These are phyloP conservation scores for Rhizopogon rudus DNA, from an alignment of 768 basidiomycete genomes.

Conservation along the genomic window DNA sequence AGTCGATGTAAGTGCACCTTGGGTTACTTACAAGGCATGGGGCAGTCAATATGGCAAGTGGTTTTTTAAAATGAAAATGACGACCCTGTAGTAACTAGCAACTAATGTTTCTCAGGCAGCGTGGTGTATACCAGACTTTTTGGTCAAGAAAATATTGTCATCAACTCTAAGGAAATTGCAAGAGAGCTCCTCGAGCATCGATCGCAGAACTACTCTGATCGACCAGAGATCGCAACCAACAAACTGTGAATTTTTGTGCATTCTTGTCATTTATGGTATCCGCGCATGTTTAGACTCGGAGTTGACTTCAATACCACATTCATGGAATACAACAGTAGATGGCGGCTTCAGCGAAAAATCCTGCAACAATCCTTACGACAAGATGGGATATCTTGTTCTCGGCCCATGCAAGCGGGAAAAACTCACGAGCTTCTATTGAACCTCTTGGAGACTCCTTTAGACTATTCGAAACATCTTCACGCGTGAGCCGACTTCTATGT, in stretches of 20 bases:
- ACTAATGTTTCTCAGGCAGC: background rate
- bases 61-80: background rate
- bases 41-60: slow-evolving; percentile 15
- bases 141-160: slow-evolving; percentile 1
- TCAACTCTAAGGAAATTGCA: background rate
- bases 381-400: background rate
- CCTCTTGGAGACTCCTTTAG: background rate
- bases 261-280: background rate
- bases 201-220: background rate
- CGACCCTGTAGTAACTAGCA: background rate
- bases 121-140: background rate
- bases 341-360: slow-evolving; percentile 16
- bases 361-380: slow-evolving; percentile 9
- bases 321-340: slow-evolving; percentile 18
- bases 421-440: background rate
- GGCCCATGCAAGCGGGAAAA: slow-evolving; percentile 1
- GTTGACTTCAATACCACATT: slow-evolving; percentile 5
- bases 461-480: no score
- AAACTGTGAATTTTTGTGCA: background rate
- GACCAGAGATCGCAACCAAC: background rate
- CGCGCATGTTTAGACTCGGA: background rate
- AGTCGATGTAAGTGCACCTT: slow-evolving; percentile 11
- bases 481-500: no score
- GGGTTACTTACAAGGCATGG: slow-evolving; percentile 18
- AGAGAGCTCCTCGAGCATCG: slow-evolving; percentile 2